Evolutionary conservation across 1,139 yeast genomes (phyloP).

Genomic region (Petasospora fabianii): DNA sequence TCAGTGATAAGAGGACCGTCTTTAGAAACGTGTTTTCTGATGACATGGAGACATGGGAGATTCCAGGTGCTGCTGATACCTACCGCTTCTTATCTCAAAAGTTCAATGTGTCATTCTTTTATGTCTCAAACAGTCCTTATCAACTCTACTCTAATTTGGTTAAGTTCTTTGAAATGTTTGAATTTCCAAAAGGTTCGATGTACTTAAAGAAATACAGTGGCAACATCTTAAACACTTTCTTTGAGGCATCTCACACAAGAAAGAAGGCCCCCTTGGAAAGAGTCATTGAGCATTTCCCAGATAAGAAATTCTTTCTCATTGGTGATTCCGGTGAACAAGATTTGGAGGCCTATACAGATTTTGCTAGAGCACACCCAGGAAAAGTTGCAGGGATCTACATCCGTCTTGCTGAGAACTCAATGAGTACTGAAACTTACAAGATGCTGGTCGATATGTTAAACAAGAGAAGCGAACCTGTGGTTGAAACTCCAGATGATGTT

Average conservation of each 20-base stretch:
- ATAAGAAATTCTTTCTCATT: conserved; percentile 71
- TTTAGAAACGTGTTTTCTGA: conserved; percentile 73
- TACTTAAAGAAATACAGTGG: conserved; percentile 87
- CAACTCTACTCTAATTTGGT: conserved; percentile 68
- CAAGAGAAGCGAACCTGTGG: conserved; percentile 11
- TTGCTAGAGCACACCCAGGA: conserved; percentile 59
- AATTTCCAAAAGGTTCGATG: conserved; percentile 67
- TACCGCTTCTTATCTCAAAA: conserved; percentile 41
- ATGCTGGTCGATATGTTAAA: conserved; percentile 19
- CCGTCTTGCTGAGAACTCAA: conserved; percentile 69
- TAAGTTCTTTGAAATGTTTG: conserved; percentile 51
- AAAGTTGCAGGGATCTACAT: conserved; percentile 74
- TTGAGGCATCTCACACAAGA: conserved; percentile 84
- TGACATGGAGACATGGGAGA: conserved; percentile 59
- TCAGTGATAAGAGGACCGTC: conserved; percentile 80
- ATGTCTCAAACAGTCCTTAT: conserved; percentile 95
- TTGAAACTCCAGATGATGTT: conserved; percentile 7
- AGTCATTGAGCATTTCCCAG: conserved; percentile 72
- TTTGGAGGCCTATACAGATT: conserved; percentile 80
- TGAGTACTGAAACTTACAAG: conserved; percentile 42
- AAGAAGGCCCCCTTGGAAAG: conserved; percentile 63
- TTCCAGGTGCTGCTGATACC: conserved; percentile 76
- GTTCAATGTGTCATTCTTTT: conserved; percentile 63
- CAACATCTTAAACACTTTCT: conserved; percentile 68
- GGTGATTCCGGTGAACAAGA: conserved; percentile 98